Base-by-base conservation (phyloP, 805 yeast species). In the Candida berthetii region DNA sequence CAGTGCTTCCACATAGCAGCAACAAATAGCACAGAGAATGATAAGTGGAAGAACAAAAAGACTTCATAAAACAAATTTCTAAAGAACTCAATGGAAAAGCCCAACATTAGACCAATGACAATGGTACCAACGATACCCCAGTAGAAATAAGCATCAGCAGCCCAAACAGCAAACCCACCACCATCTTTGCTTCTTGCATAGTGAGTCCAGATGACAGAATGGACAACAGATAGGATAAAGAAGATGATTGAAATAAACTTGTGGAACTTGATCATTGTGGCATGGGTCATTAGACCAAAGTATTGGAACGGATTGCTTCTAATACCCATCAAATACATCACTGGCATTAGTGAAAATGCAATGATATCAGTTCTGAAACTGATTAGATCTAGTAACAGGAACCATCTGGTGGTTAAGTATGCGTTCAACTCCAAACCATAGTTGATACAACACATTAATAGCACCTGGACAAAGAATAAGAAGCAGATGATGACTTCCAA, bases 291-390 rank as follows among this genome's bases (percentile, higher is more conserved):
- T 4, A 87, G 85, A 2, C 86, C 70, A 11, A 79, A 37, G 53
- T 64, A 62, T 46, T 72, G 70, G 49, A 83, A 61, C 16, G 83
- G 72, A 54, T 81, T 84, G 57, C 83, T 84, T 50, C 89, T 66
- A 27, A 81, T 80, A 5, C 84, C 84, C 55, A 82, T 78, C 34
- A 81, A 55, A 38, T 74, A 69, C 33, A 77, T 50, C 3, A 68
- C 51, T 0, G 88, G 87, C 45, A 78, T 63, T 36, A 76, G 42
- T 44, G 71, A 72, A 24, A 72, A 52, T 1, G 69, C 58, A 61
- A 72, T 59, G 25, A 74, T 40, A 42, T 72, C 79, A 10, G 72
- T 58, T 55, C 82, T 65, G 55, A 74, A 78, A 40, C 71, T 74
- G 27, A 78, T 59, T 46, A 62, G 38, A 32, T 52, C 62, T 31